Base-by-base conservation (phyloP, 176 grass and related monocot genomes). In the Hsuehochloa calcarea region DNA sequence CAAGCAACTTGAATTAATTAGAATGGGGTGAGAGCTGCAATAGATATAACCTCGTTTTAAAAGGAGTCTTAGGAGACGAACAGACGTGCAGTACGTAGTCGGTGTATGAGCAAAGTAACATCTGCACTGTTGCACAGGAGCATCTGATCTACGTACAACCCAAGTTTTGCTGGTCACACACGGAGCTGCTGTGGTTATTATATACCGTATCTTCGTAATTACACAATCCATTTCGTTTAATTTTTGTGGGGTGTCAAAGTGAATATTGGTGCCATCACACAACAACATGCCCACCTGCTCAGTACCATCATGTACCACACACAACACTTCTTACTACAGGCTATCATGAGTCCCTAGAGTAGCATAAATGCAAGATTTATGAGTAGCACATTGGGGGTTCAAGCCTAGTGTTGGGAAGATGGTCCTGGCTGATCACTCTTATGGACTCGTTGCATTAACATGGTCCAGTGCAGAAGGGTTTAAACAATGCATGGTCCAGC, bases 351-450 rank as follows among this genome's bases (percentile, higher is more conserved):
- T 45, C 17, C 17, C 64, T 35, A 22, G 40, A 44, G 80, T 72
- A 34, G 81, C 49, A 73, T 70, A 56, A 76, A 82, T 77, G 86
- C 71, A 74, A 20, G 72, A 50, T 49, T 70, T 68, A 77, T 82
- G 70, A 10, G 56, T 38, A 61, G 46, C n/a, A 0, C 23, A 47
- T 12, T 17, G 35, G 50, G 49, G 74, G 1, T 66, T 63, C 70
- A 73, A 79, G 66, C 27, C 74, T 64, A 74, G 40, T 12, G 34
- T 78, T 47, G 35, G 43, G 56, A 55, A 64, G 17, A 83, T 83
- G 80, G 86, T 70, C 79, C 79, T 79, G 65, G 39, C 39, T 26
- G 61, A 75, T 54, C 45, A 51, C 60, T 49, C 82, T 10, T 46
- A 66, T 22, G 34, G 19, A 19, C 31, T 66, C 19, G 8, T 10